These are phyloP conservation scores for Metschnikowia arizonensis DNA, from an alignment of 805 yeast species.

Conservation along the genomic window DNA sequence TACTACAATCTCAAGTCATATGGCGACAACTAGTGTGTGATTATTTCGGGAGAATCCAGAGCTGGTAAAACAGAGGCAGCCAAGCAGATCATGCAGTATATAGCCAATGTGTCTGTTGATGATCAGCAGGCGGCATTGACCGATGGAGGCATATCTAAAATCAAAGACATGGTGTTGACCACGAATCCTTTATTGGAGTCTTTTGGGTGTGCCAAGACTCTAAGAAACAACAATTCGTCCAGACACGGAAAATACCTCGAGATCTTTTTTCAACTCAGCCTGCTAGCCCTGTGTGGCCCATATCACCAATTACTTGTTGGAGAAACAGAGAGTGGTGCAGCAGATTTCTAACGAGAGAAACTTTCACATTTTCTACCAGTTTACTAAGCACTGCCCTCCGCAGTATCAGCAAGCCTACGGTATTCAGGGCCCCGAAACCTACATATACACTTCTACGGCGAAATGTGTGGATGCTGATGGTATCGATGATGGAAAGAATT, in stretches of 20 bases:
- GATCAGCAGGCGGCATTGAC: conserved; percentile 22
- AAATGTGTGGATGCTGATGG: conserved; percentile 84
- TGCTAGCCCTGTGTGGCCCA: conserved; percentile 92
- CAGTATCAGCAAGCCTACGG: conserved; percentile 81
- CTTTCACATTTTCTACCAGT: conserved; percentile 95
- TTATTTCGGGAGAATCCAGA: conserved; percentile 95
- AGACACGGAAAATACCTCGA: conserved; percentile 93
- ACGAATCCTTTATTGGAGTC: conserved; percentile 90
- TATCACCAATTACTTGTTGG: conserved; percentile 89
- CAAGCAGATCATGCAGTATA: conserved; percentile 94
- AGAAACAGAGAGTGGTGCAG: conserved; percentile 94
- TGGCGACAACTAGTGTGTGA: conserved; percentile 93
- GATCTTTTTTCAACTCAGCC: conserved; percentile 68
- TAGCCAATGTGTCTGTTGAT: conserved; percentile 79
- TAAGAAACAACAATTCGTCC: conserved; percentile 84
- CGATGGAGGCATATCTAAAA: conserved; percentile 55
- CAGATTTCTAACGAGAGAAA: conserved; percentile 91
- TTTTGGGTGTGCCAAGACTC: conserved; percentile 90
- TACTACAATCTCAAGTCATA: conserved; percentile 93
- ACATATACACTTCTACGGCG: conserved; percentile 81
- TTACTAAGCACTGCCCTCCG: conserved; percentile 86
- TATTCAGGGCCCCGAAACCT: conserved; percentile 90
- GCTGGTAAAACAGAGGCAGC: conserved; percentile 99
- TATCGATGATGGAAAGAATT: conserved; percentile 79
- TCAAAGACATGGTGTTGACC: conserved; percentile 96